A percentile compares a stretch with the other conserved stretches of the same genome.
These are phyloP conservation scores for Canna indica DNA, from an alignment of 176 grass and related monocot species.

Conservation along the genomic window DNA sequence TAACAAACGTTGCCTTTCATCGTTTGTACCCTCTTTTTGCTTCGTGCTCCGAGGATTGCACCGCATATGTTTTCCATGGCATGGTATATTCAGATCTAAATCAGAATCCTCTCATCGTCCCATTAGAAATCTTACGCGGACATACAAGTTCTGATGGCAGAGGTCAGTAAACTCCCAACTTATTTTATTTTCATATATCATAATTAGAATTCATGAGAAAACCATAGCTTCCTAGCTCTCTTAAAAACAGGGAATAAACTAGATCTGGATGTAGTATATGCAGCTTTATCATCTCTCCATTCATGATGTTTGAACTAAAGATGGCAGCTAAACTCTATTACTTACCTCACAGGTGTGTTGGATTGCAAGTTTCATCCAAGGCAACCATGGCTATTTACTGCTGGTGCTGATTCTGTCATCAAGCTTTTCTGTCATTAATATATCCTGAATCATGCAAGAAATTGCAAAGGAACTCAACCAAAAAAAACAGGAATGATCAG, in stretches of 20 bases:
- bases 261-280: too few species aligned
- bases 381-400: constrained; percentile 92
- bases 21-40: constrained; percentile 82
- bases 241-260: not conserved
- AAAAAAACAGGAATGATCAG: not conserved
- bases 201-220: not conserved
- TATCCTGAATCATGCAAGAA: not conserved
- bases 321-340: not conserved
- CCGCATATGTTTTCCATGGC: constrained; percentile 81
- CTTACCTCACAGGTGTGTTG: constrained; percentile 46
- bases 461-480: not conserved
- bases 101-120: constrained; percentile 93
- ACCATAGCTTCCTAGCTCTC: not conserved
- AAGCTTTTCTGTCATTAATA: constrained; percentile 71
- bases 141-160: constrained; percentile 59
- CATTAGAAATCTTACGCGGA: constrained; percentile 82
- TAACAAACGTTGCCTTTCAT: constrained; percentile 77
- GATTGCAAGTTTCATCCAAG: constrained; percentile 90
- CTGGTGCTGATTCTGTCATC: constrained; percentile 65
- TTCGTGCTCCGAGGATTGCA: constrained; percentile 76
- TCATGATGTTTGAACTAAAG: not conserved
- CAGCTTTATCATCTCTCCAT: not conserved
- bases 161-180: constrained; percentile 32
- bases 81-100: constrained; percentile 95
- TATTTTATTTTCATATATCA: not conserved